Evolutionary conservation across 495 filamentous ascomycete species (phyloP).

Genomic region (Aspergillus sclerotiicarbonarius): DNA sequence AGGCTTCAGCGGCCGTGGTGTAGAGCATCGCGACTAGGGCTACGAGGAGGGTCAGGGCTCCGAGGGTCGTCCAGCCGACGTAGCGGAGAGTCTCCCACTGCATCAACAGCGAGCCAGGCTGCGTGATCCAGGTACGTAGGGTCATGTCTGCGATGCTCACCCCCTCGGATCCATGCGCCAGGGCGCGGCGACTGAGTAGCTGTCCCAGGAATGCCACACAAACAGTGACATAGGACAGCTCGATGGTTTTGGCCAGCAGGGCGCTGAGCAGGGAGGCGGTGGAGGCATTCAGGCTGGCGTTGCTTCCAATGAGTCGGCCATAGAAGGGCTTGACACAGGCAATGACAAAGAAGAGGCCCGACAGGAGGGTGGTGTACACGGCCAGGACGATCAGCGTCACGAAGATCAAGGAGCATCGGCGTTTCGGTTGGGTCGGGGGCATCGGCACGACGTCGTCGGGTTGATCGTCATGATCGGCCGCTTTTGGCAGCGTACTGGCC

Average conservation of each 20-base stretch:
- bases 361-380: constrained; percentile 64
- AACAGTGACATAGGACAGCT: constrained; percentile 73
- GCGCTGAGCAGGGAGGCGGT: constrained; percentile 62
- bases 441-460: neutral
- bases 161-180: constrained; percentile 52
- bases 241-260: constrained; percentile 69
- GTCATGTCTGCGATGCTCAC: constrained; percentile 71
- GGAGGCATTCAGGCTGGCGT: constrained; percentile 47
- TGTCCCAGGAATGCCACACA: constrained; percentile 74
- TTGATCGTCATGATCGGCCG: neutral
- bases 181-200: constrained; percentile 62
- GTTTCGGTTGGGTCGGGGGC: neutral
- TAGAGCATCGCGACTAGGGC: constrained; percentile 66
- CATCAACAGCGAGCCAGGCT: constrained; percentile 65
- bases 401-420: constrained; percentile 56
- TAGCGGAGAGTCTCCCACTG: constrained; percentile 61
- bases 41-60: constrained; percentile 54
- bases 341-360: constrained; percentile 59
- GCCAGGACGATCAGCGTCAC: constrained; percentile 57
- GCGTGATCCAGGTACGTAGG: constrained; percentile 61
- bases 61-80: constrained; percentile 58
- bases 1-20: constrained; percentile 68
- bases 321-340: constrained; percentile 60
- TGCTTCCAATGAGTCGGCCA: constrained; percentile 48
- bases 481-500: neutral